Base-by-base conservation (phyloP, 2,329 filamentous ascomycete species). In the Ceratocystiopsis sp. region DNA sequence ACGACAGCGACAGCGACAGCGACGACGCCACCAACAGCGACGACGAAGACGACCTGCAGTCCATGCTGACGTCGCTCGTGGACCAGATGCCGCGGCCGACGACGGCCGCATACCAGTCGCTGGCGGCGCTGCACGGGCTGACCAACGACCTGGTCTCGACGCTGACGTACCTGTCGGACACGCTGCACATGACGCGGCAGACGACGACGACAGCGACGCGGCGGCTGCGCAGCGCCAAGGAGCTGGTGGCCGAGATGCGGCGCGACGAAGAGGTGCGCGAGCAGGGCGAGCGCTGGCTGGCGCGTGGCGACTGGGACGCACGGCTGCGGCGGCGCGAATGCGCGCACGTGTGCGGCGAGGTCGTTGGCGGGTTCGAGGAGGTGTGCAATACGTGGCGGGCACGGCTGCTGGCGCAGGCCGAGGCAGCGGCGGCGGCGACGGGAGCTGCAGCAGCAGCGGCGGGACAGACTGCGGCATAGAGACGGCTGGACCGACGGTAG, bases 101-200 rank as follows among this genome's bases (percentile, higher is more conserved):
- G 36, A 71, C 80, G 48, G 55, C 71, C 14, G 75, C 75, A 1
- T 71, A 81, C 51, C 68, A 70, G 51, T 83, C 81, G 11, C 63
- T 87, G 38, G 69, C 76, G 45, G 70, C 74, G 18, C 68, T 89
- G 42, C 78, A 84, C 55, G 68, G 73, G 8, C 68, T 84, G 49
- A 87, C 82, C 0, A 66, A 73, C 21, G 81, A 86, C 48, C 65
- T 89, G 25, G 74, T 89, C 10, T 74, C 84, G 53, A 84, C 84
- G 8, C 72, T 98, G 39, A 85, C 84, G 52, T 81, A 85, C 51
- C 68, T 98, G 5, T 85, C 84, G 8, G 91, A 98, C 58, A 87
- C 84, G 4, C 68, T 98, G 33, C 89, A 96, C 60, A 94, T 96
- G 80, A 86, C 82, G 32, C 78, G 85, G 13, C 89, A 96, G 60